Conservation (phyloP, 176 grass and related monocot genomes). For the Sorghum bicolor region DNA sequence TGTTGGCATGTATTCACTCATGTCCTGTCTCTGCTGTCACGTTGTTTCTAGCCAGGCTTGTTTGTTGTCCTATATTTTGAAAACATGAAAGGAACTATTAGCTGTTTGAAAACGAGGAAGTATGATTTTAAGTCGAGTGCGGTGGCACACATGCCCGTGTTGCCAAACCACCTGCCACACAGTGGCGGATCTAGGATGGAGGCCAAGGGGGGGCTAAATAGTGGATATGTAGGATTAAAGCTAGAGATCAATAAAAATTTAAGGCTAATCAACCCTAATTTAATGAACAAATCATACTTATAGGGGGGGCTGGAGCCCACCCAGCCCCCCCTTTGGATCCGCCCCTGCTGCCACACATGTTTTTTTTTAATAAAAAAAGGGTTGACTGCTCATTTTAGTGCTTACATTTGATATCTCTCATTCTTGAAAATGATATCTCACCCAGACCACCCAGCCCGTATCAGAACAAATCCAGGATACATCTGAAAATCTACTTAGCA, state of each 20-base stretch:
- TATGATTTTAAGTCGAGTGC: not conserved
- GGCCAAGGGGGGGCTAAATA: too few species aligned
- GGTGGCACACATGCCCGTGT: not conserved
- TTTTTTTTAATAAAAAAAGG: not conserved
- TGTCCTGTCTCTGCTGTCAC: not conserved
- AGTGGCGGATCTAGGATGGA: too few species aligned
- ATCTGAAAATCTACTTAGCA: not conserved
- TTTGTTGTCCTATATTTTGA: slow-evolving; percentile 6
- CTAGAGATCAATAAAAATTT: too few species aligned
- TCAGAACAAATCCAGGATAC: not conserved
- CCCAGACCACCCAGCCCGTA: not conserved
- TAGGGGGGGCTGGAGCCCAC: too few species aligned
- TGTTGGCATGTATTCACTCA: not conserved
- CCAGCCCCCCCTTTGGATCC: too few species aligned
- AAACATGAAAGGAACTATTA: not conserved
- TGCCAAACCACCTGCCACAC: not conserved
- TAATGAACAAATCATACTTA: too few species aligned
- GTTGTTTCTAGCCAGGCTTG: not conserved
- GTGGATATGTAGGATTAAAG: too few species aligned
- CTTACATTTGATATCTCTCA: not conserved
- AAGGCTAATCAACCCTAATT: too few species aligned
- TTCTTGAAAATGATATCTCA: slow-evolving; percentile 10
- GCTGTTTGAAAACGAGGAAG: not conserved
- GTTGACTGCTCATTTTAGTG: not conserved
- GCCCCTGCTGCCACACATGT: not conserved